These are phyloP conservation scores for Wakefieldia striispora DNA, from an alignment of 768 basidiomycete genomes.

Conservation along the genomic window DNA sequence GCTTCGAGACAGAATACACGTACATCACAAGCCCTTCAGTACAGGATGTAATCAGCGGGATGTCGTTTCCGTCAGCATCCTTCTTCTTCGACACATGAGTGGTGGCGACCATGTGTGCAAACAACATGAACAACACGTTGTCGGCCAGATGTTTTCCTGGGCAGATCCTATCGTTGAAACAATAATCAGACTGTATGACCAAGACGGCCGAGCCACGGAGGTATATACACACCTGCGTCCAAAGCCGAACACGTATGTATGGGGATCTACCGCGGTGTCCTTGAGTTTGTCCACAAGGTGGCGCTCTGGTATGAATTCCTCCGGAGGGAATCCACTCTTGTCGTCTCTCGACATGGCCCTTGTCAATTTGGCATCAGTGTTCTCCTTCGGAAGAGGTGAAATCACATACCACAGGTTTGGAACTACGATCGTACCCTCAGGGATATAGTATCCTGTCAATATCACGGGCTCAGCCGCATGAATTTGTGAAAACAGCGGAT, in stretches of 20 bases:
- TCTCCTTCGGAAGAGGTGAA: background rate
- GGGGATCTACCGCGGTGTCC: conserved; percentile 9
- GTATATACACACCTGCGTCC: background rate
- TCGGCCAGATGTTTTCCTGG: conserved; percentile 12
- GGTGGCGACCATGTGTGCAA: conserved; percentile 8
- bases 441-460: conserved; percentile 10
- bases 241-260: conserved; percentile 13
- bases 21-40: conserved; percentile 12
- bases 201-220: background rate
- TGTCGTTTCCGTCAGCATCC: conserved; percentile 6
- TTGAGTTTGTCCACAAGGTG: conserved; percentile 5
- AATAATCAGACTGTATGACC: background rate
- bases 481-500: background rate
- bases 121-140: conserved; percentile 8
- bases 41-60: background rate
- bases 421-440: conserved; percentile 7
- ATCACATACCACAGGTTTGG: conserved; percentile 16
- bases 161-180: conserved; percentile 5
- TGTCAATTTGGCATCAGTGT: background rate
- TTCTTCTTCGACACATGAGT: conserved; percentile 8
- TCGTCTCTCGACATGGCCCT: conserved; percentile 18
- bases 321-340: conserved; percentile 15
- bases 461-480: background rate
- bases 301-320: conserved; percentile 16
- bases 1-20: background rate